Percentiles rank a stretch among this genome's conserved stretches.
Evolutionary conservation across 1,284 basidiomycete genomes (phyloP).

Genomic region (Tilletia indica): DNA sequence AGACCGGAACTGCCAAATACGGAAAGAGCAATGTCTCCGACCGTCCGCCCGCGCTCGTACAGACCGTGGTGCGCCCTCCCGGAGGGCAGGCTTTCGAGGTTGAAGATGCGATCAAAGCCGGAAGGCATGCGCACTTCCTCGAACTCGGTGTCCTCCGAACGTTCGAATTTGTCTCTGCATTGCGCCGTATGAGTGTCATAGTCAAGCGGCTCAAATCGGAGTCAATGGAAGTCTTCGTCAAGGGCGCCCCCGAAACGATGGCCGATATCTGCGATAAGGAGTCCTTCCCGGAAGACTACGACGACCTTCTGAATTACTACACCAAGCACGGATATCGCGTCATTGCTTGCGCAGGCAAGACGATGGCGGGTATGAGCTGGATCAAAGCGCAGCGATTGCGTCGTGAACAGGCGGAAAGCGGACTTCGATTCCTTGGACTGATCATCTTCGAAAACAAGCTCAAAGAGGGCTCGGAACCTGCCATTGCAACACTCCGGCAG

Average conservation of each 20-base stretch:
- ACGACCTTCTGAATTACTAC: slow-evolving; percentile 93
- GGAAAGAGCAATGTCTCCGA: slow-evolving; percentile 60
- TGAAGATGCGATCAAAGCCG: slow-evolving; percentile 81
- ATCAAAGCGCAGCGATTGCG: slow-evolving; percentile 95
- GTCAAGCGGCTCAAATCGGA: slow-evolving; percentile 90
- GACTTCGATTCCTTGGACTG: slow-evolving; percentile 85
- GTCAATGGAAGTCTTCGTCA: slow-evolving; percentile 97
- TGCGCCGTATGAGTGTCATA: slow-evolving; percentile 94
- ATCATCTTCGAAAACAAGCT: slow-evolving; percentile 99
- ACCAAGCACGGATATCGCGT: slow-evolving; percentile 96
- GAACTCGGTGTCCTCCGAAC: slow-evolving; percentile 90
- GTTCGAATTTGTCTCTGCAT: slow-evolving; percentile 91
- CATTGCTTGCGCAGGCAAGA: slow-evolving; percentile 96
- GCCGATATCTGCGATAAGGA: slow-evolving; percentile 69
- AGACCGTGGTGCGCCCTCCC: slow-evolving; percentile 92
- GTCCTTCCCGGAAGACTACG: slow-evolving; percentile 80
- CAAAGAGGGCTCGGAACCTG: slow-evolving; percentile 86
- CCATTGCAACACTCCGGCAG: slow-evolving; percentile 80
- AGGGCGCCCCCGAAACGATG: slow-evolving; percentile 98
- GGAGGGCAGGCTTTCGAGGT: slow-evolving; percentile 83
- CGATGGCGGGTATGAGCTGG: slow-evolving; percentile 89
- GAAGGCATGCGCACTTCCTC: slow-evolving; percentile 87
- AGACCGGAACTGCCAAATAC: slow-evolving; percentile 47
- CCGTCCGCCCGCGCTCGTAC: slow-evolving; percentile 85
- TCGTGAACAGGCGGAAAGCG: slow-evolving; percentile 89